A percentile compares a stretch with the other conserved stretches of the same genome.
These are phyloP conservation scores for Gossypium sturtianum DNA, from an alignment of 345 rosid species.

Conservation along the genomic window DNA sequence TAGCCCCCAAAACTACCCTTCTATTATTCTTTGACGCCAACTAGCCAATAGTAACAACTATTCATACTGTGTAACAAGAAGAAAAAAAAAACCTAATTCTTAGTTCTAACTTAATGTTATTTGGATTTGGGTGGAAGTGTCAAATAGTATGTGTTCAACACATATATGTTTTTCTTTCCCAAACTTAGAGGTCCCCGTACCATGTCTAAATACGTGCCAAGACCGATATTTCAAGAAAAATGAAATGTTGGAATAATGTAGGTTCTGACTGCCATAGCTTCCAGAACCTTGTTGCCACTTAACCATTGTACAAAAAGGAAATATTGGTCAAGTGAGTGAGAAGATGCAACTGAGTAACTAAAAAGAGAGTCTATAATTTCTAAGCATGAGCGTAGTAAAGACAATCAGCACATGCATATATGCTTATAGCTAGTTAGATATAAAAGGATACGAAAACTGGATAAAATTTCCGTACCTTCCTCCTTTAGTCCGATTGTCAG, in stretches of 20 bases:
- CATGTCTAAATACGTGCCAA: not conserved
- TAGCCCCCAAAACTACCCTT: not conserved
- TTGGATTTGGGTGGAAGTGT: not conserved
- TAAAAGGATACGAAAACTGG: not conserved
- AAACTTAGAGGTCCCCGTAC: not conserved
- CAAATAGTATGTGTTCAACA: not conserved
- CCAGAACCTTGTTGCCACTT: not conserved
- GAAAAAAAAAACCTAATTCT: no score
- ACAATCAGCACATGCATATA: not conserved
- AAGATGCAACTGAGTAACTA: not conserved
- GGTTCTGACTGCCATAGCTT: not conserved
- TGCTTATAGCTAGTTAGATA: not conserved
- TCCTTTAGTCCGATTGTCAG: not conserved
- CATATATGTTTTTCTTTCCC: not conserved
- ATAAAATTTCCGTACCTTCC: slow-evolving; percentile 7
- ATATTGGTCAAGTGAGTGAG: not conserved
- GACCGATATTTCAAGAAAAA: not conserved
- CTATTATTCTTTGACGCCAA: not conserved
- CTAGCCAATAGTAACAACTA: not conserved
- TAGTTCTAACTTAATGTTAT: not conserved
- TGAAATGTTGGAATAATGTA: not conserved
- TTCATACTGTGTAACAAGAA: not conserved
- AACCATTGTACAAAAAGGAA: not conserved
- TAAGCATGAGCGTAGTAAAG: not conserved
- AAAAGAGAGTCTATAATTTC: not conserved